Conservation (phyloP, 1,284 basidiomycete species). For the Ceratobasidium sp. region DNA sequence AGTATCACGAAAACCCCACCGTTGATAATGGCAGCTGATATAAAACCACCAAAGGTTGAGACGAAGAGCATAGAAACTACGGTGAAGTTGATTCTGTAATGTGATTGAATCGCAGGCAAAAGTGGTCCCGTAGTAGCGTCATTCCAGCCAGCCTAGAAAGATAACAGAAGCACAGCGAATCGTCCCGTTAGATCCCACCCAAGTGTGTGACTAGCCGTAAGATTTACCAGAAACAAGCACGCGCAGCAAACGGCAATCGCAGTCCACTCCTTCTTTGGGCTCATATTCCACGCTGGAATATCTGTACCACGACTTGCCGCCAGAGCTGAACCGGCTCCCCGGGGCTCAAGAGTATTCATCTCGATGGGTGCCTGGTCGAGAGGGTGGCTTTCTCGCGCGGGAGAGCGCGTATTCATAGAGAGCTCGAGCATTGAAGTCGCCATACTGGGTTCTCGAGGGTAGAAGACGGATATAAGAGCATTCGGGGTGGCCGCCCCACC, state of each 20-base stretch:
- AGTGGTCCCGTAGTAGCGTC: conserved; percentile 62
- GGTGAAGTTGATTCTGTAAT: conserved; percentile 58
- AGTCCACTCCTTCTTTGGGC: conserved; percentile 29
- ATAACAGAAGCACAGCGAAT: neutral
- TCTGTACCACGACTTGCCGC: neutral
- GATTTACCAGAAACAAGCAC: conserved; percentile 31
- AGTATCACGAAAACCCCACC: conserved; percentile 54
- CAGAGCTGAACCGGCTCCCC: neutral
- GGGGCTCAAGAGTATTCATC: neutral
- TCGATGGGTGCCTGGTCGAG: neutral
- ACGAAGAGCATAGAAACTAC: conserved; percentile 61
- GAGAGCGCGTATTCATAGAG: neutral
- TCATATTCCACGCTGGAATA: conserved; percentile 21
- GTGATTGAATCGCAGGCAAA: conserved; percentile 61
- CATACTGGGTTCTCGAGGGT: neutral
- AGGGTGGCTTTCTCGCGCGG: neutral
- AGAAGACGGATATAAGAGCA: neutral
- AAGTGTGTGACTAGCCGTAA: neutral
- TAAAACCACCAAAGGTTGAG: conserved; percentile 53
- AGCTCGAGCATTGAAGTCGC: neutral
- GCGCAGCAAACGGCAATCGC: conserved; percentile 31
- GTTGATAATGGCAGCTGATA: neutral
- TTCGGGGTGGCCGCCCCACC: neutral
- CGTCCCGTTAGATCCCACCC: neutral
- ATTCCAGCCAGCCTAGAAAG: conserved; percentile 59